Base-by-base conservation (phyloP, 2,329 filamentous ascomycete species). In the Uncinocarpus reesii region DNA sequence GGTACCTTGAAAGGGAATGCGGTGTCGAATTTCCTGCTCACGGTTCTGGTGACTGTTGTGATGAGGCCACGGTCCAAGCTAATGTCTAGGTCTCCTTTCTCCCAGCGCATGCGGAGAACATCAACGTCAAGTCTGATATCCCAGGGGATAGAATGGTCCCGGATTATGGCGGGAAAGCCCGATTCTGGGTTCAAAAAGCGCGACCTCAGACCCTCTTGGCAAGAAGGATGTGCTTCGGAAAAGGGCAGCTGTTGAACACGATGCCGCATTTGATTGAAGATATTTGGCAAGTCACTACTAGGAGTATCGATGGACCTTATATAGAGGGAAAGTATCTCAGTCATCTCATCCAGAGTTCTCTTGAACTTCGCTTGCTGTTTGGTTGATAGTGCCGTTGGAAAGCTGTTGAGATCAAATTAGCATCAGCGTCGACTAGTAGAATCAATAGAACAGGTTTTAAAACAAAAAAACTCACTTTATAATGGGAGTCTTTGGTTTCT, bases 61-160 rank as follows among this genome's bases (percentile, higher is more conserved):
- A 40, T 41, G 10, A 56, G 38, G 10, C 54, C 54, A 18, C 53
- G 50, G 6, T 46, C 34, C 10, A 56, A 32, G 23, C 45, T 35
- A 6, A 44, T 28, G 20, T 53, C 44, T 15, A 55, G 23, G 16
- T 56, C 51, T 3, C 41, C 52, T 24, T 41, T 32, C 18, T 48
- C 34, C 51, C 53, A 53, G 26, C 54, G 51, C 10, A 42, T 20
- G 6, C 45, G 34, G 16, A 55, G 28, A 4, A 43, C 26, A 20
- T 49, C 41, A n/a, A 46, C 38, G 24, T 56, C 54, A 10, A 53
- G 31, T 20, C 47, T 50, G 34, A 55, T 52, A 21, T 55, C 48
- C 53, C 53, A 56, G 13, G 53, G 53, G n/a, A 53, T 31, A 2
- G 7, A 2, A 8, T n/a, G 5, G 11, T 10, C 21, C 18, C 45